Evolutionary conservation across 306 rosid species (phyloP), one percentile per base, ranked within the genome.

Genomic region (Rubus idaeus): DNA sequence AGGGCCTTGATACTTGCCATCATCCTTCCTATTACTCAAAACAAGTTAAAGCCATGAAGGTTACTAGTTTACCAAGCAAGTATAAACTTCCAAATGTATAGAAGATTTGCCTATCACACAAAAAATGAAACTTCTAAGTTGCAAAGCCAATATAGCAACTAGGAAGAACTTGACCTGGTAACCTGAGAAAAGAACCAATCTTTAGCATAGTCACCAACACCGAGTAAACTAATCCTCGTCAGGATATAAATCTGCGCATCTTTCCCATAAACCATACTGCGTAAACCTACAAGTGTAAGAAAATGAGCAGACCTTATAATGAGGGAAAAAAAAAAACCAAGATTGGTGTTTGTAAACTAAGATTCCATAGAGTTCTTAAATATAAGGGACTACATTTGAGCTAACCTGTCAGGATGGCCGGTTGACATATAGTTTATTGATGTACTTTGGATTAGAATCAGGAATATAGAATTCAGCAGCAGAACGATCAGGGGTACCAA

Each of bases 161-260:
- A 42, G 66, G 47, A 65, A 79, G 47, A 63, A 75, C 14, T 46
- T 47, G 56, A 92, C 98, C 98, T 90, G 76, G 89, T 89, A 77
- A 94, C 97, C 42, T 94, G 98, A 77, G 96, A 97, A 71, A 88
- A 91, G 84, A 94, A 94, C 97, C 98, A 91, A 78, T 94, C 98
- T 81, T 88, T 90, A 13, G 70, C 73, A 81, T 83, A 91, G 74
- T 94, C 92, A 73, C 89, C 88, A 39, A 82, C 78, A 69, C 92
- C 98, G 30, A 94, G 91, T 85, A 94, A 65, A 86, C 72, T 84
- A 91, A 78, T 94, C 98, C 18, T 45, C 79, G 2, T 86, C 81
- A 20, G 97, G 95, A 86, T 88, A 92, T 76, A 92, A 68, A 11
- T 94, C 97, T 78, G 95, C 88, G 81, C 89, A 92, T 86, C 95